Evolutionary conservation across 2,329 filamentous ascomycete genomes (phyloP).

Genomic region (Arthrobotrys conoides): DNA sequence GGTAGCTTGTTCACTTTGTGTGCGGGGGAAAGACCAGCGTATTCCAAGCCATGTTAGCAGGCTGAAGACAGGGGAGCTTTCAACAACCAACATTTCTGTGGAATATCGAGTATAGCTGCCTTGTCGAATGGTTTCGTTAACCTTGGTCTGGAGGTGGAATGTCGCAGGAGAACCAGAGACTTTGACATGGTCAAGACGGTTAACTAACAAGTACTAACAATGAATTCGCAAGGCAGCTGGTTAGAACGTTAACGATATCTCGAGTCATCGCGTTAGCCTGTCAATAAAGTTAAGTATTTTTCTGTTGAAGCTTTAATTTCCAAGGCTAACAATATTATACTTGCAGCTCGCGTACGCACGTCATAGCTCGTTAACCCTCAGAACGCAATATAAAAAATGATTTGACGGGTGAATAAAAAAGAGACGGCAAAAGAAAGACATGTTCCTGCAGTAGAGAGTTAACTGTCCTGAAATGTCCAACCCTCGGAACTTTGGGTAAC

Average conservation of each 20-base stretch:
- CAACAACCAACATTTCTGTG: not conserved
- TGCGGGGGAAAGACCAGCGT: not conserved
- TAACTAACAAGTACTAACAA: constrained; percentile 31
- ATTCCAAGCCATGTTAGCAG: not conserved
- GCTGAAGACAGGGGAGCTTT: constrained; percentile 8
- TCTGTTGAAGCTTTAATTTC: not conserved
- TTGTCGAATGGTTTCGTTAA: constrained; percentile 33
- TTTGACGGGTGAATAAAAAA: not conserved
- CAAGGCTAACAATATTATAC: not conserved
- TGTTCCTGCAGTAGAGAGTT: constrained; percentile 5
- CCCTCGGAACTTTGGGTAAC: constrained; percentile 20
- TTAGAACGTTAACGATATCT: not conserved
- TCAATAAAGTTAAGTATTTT: not conserved
- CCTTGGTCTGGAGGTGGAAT: constrained; percentile 34
- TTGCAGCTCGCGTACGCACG: not conserved
- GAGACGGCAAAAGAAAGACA: not conserved
- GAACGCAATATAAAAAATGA: not conserved
- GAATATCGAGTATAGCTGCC: constrained; percentile 42
- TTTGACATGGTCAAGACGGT: constrained; percentile 15
- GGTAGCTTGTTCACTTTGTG: constrained; percentile 11
- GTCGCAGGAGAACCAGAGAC: not conserved
- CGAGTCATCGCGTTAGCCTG: not conserved
- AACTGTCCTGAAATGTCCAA: not conserved
- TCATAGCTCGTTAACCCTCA: not conserved
- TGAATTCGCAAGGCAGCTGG: constrained; percentile 21